Evolutionary conservation across 1,284 basidiomycete genomes (phyloP), one percentile per base, ranked within the genome.

Genomic region (Golubevia sp.): DNA sequence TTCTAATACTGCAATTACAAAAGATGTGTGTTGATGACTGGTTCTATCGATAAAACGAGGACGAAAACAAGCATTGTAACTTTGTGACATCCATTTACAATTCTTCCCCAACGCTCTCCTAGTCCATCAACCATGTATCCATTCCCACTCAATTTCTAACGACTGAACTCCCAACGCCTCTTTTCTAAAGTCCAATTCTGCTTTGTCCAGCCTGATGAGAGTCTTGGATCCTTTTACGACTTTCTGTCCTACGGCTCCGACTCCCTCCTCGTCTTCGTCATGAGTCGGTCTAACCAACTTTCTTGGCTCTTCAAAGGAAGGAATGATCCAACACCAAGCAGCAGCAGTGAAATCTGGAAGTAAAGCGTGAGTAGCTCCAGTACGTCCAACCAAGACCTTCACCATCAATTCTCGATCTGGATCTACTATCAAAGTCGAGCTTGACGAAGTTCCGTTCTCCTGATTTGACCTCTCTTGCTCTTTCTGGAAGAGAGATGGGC

Each of bases 241-340:
- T 3, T 23, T 56, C n/a, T n/a, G n/a, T n/a, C n/a, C n/a, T 15
- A 34, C 27, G 1, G 38, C 38, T 44, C 30, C 30, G 4, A 5
- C 30, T 34, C 30, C 30, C 11, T 34, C 30, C 30, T 34, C 38
- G 18, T 44, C 38, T 18, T 44, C 38, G 18, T 44, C 38, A 44
- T 44, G 11, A 18, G 18, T 13, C 11, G 38, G 38, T 44, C 18
- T 44, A 18, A 13, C 18, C 38, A 44, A 44, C 18, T 44, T 18
- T 44, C 38, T 44, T 0, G 75, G 75, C 18, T 75, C 74, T 52
- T 77, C 75, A 26, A 77, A 77, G 1, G 69, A 65, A 0, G 75
- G 75, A 34, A 77, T 76, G 49, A 77, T 62, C 75, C 75, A 77
- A 52, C 63, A 64, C 71, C 74, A 77, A 11, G 73, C 73, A 4